A percentile compares a stretch with the other conserved stretches of the same genome.
Conservation (phyloP, 352 stramenopile genomes). For the Phytophthora idaei region DNA sequence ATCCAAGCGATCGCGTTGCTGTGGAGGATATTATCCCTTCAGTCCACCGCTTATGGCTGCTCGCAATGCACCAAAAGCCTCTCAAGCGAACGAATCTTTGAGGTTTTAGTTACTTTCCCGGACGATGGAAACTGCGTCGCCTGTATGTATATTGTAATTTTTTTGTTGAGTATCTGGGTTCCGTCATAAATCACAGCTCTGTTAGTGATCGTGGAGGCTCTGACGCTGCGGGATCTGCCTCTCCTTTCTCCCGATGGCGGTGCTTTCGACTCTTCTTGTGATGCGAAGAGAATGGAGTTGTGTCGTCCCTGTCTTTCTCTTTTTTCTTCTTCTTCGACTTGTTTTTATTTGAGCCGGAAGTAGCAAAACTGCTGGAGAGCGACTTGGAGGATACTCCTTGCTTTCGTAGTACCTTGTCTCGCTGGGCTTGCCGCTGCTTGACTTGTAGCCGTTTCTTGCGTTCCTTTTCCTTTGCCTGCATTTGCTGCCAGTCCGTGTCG, state of each 20-base stretch:
- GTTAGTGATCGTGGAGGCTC: slow-evolving; percentile 43
- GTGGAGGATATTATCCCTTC: slow-evolving; percentile 79
- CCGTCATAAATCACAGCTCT: slow-evolving; percentile 37
- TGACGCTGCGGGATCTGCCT: background rate
- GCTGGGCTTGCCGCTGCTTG: slow-evolving; percentile 78
- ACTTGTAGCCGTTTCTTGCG: slow-evolving; percentile 69
- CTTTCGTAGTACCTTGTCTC: slow-evolving; percentile 80
- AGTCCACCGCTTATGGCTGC: slow-evolving; percentile 79
- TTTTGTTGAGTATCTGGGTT: slow-evolving; percentile 23
- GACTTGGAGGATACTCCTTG: slow-evolving; percentile 39
- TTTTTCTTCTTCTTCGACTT: slow-evolving; percentile 58
- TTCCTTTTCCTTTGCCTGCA: slow-evolving; percentile 79
- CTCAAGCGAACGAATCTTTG: slow-evolving; percentile 72
- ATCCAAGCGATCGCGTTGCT: slow-evolving; percentile 72
- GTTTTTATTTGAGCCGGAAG: slow-evolving; percentile 29
- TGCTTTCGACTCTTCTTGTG: slow-evolving; percentile 50
- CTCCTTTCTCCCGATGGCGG: slow-evolving; percentile 31
- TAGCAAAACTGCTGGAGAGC: slow-evolving; percentile 13
- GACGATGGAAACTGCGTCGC: slow-evolving; percentile 17
- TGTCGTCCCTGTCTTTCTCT: slow-evolving; percentile 39
- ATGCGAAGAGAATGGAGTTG: slow-evolving; percentile 17
- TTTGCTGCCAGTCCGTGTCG: slow-evolving; percentile 67
- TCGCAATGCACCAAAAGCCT: slow-evolving; percentile 76
- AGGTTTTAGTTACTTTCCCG: background rate
- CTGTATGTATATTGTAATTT: slow-evolving; percentile 37